Evolutionary conservation across 2,329 filamentous ascomycete genomes (phyloP), one percentile per base, ranked within the genome.

Genomic region (Cladobotryum protrusum): DNA sequence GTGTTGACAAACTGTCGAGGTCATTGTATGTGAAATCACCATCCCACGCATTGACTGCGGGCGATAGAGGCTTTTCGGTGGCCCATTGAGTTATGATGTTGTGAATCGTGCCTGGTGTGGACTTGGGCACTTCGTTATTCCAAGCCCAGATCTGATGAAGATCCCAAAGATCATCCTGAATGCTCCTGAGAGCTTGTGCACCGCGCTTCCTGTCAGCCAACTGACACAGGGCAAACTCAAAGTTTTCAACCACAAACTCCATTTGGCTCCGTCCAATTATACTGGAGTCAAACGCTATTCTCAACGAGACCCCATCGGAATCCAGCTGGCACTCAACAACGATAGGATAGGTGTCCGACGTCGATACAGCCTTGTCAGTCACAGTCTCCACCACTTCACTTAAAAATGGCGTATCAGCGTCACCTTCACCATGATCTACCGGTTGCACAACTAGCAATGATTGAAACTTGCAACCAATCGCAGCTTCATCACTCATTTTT

Each of bases 1-100:
- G 19, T 3, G 52, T 45, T 3, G 60, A 39, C 0, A 49, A 2
- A 0, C 12, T 29, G 9, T 62, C 43, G 0, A 75, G 59, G 17
- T 75, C 65, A 48, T 56, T 47, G 50, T 72, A 74, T 5, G 70
- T 73, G 39, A 74, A 65, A 14, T 58, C 53, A 14, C 69, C 72
- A 53, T 76, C 73, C 71, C 72, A 76, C 0, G 73, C 70, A n/a
- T 67, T 59, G 14, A 76, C 63, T 1, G 74, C 73, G 0, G 60
- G 56, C 0, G 63, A 54, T 8, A 57, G 47, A 0, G 71, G 68
- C 1, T 59, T 56, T 14, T 53, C 58, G 5, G 53, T 52, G 3
- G 63, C 63, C 20, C 68, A 69, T 9, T 66, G 59, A 3, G 65
- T 62, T 37, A 75, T 65, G 45, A 72, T 54, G 19, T 73, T 65